Evolutionary conservation across 805 yeast genomes (phyloP), one percentile per base, ranked within the genome.

Genomic region (Vanderwaltozyma yarrowii): DNA sequence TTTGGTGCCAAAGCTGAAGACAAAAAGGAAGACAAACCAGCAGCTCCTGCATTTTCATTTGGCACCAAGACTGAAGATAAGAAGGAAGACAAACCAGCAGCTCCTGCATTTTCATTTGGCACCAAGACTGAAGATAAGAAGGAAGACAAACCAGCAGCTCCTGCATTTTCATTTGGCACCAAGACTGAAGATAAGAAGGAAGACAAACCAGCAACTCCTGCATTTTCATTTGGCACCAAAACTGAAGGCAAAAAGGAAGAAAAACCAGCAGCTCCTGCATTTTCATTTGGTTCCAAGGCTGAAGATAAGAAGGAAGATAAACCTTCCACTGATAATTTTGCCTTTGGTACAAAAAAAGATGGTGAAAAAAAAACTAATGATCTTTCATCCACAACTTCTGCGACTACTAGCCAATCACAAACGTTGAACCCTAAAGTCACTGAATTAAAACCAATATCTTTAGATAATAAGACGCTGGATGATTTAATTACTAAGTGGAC

Each of bases 401-500:
- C 33, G n/a, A 10, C 38, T n/a, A 26, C 27, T 9, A 24, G 29
- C 3, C 16, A 47, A 13, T 45, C 51, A 19, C 51, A 49, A 38
- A 40, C 39, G 15, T 30, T 47, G n/a, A 46, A 46, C 14, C 34
- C 77, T 2, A 76, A 80, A 38, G 67, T 72, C 28, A 70, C 77
- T 21, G 75, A 74, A 43, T 79, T 86, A 4, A 70, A 77, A 40
- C 81, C 82, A 24, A 71, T 86, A 3, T 76, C 94, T 4, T 71
- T 92, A 27, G 87, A 84, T 50, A 92, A 92, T 62, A 86, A 86
- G 58, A 86, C 96, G 1, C 66, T 92, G 53, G 97, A 92, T 52
- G 97, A 92, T 56, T 70, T 92, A 47, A 82, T 92, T 31, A 74
- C 87, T 12, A 87, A 82, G 60, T 92, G 98, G 98, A 82, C 96